A percentile compares a stretch with the other conserved stretches of the same genome.
Conservation (phyloP, 768 basidiomycete species). For the Podaxis sp. region DNA sequence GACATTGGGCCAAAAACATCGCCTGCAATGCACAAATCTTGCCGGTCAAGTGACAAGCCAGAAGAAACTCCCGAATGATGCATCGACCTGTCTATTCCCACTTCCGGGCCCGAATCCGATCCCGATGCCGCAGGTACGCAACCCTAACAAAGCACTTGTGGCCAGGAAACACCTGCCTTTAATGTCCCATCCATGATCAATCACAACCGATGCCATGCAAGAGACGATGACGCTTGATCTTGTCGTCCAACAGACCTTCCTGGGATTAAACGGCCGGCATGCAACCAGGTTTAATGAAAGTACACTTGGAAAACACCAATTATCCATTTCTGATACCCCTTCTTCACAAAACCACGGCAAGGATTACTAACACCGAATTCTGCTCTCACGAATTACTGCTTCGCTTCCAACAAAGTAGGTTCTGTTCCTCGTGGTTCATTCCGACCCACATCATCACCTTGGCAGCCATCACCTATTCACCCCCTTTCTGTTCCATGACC, state of each 20-base stretch:
- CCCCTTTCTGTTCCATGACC: not conserved
- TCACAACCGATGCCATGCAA: not conserved
- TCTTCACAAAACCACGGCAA: not conserved
- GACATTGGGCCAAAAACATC: not conserved
- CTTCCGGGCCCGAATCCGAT: constrained; percentile 7
- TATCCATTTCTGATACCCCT: not conserved
- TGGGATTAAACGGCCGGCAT: not conserved
- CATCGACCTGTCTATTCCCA: not conserved
- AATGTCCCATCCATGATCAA: not conserved
- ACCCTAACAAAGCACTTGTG: not conserved
- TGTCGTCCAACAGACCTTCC: not conserved
- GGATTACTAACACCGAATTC: not conserved
- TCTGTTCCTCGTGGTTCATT: not conserved
- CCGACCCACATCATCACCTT: constrained; percentile 1
- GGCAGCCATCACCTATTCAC: constrained; percentile 2
- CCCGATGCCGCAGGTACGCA: constrained; percentile 8
- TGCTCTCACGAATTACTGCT: not conserved
- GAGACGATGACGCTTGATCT: not conserved
- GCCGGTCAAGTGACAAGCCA: not conserved
- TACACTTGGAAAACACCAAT: not conserved
- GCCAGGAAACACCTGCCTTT: not conserved
- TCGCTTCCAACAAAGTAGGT: not conserved
- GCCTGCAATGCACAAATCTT: not conserved
- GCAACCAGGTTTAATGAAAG: not conserved
- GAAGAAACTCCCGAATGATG: not conserved